phyloP scores from a whole-genome alignment of 2,329 filamentous ascomycete genomes.

The Sarocladium oryzae region DNA sequence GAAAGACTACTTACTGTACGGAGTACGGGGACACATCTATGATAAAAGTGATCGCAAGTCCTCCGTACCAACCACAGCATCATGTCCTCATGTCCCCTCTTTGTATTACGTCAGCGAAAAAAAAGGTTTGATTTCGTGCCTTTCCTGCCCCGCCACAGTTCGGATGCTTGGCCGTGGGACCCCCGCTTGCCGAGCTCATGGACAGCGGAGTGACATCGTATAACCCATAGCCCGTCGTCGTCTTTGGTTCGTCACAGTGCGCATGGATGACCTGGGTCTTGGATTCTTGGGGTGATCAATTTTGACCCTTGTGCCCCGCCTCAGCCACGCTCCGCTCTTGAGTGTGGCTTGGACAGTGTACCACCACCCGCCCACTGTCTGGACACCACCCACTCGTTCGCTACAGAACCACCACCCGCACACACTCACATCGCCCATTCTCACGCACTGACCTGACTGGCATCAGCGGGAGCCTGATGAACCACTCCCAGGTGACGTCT shows the following conservation, averaged over 20 bases:
- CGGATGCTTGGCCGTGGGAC: background rate
- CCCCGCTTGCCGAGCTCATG: background rate
- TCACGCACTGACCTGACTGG: background rate
- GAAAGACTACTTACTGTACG: too few species aligned
- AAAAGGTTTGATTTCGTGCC: too few species aligned
- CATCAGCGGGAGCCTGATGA: constrained; percentile 7
- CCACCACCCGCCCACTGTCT: background rate
- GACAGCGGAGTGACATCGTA: background rate
- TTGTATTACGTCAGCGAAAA: background rate
- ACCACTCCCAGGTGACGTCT: constrained; percentile 6
- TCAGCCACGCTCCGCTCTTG: background rate
- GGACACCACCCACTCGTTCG: background rate
- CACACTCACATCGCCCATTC: background rate
- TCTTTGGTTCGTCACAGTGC: background rate
- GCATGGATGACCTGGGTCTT: background rate
- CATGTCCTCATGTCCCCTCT: too few species aligned
- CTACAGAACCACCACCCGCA: constrained; percentile 1
- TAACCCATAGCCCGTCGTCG: background rate
- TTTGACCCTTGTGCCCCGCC: background rate
- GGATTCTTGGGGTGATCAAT: background rate
- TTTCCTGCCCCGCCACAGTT: background rate
- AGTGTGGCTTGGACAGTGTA: constrained; percentile 1
- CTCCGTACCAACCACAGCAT: too few species aligned
- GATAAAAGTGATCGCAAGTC: too few species aligned
- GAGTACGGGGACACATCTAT: too few species aligned